phyloP scores from a whole-genome alignment of 148 eudicot species.

The Rhododendron simsii region DNA sequence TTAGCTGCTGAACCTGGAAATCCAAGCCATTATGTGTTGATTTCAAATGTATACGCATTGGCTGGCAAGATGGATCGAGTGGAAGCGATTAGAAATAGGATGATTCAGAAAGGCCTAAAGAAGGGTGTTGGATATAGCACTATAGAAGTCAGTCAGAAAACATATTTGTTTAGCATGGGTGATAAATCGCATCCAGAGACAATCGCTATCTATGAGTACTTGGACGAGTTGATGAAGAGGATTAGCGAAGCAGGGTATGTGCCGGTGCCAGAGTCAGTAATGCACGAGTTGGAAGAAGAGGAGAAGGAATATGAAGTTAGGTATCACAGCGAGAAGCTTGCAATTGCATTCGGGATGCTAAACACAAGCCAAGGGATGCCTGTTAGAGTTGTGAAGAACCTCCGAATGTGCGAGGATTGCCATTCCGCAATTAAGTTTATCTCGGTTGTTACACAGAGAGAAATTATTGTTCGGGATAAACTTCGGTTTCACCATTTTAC shows the following conservation, averaged over 20 bases:
- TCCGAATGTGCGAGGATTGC: constrained; percentile 69
- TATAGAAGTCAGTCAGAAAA: constrained; percentile 40
- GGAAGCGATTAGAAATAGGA: constrained; percentile 37
- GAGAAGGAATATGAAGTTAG: constrained; percentile 49
- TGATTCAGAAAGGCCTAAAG: constrained; percentile 46
- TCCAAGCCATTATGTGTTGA: constrained; percentile 49
- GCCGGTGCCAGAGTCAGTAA: constrained; percentile 37
- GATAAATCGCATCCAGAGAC: constrained; percentile 49
- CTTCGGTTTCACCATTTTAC: constrained; percentile 67
- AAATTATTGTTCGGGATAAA: constrained; percentile 58
- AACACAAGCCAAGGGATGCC: constrained; percentile 23
- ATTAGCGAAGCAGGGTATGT: constrained; percentile 46
- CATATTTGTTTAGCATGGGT: constrained; percentile 55
- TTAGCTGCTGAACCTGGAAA: constrained; percentile 47
- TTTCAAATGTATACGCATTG: constrained; percentile 53
- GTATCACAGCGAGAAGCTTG: constrained; percentile 72
- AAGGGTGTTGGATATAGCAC: constrained; percentile 56
- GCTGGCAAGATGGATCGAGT: constrained; percentile 60
- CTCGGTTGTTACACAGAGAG: constrained; percentile 37
- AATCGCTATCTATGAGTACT: constrained; percentile 35
- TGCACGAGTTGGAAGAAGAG: constrained; percentile 67
- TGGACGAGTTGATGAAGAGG: constrained; percentile 53
- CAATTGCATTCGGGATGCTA: constrained; percentile 55
- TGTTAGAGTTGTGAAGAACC: constrained; percentile 57
- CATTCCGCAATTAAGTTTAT: constrained; percentile 61